Base-by-base conservation (phyloP, 2,329 filamentous ascomycete genomes). In the Arthrobotrys sinensis region DNA sequence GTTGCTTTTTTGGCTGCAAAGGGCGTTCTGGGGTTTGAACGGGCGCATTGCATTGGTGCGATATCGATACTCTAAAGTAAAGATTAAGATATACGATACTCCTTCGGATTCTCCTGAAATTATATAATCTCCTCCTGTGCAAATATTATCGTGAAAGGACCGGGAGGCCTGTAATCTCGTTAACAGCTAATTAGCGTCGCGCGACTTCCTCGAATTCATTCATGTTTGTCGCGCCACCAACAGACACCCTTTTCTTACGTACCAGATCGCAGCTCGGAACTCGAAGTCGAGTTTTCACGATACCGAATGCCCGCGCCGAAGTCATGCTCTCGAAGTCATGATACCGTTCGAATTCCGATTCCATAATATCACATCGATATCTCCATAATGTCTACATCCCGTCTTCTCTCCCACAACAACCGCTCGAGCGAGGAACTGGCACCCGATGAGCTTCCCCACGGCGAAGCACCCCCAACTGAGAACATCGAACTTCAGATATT, bases 401-500 rank as follows among this genome's bases (percentile, higher is more conserved):
- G 75, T n/a, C 75, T 78, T 48, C 62, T 78, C 48, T 72, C 67
- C 28, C 16, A 40, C 55, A 62, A 62, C 62, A 50, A 65, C 53
- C 67, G 62, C 16, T 63, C 52, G 32, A 72, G 67, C 52, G 75
- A 78, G 36, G 75, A 78, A 28, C 52, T 71, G 11, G 70, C 67
- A 48, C 52, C 50, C 28, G 50, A 53, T 24, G 57, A 43, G 40
- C 57, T 28, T 43, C 60, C 50, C 52, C 36, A 46, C 50, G 45
- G 52, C 53, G 43, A 70, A 45, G 57, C 52, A 32, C 52, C 32
- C 11, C 52, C 52, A 19, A 21, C 63, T 36, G 76, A 79, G 4
- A 43, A 79, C 19, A 70, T 79, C 57, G 76, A 79, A 45, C 76
- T 79, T n/a, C 76, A 75, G 60, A 53, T 57, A n/a, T 71, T 73